Conservation (phyloP, 2,329 filamentous ascomycete genomes). For the Sphaerulina musiva region DNA sequence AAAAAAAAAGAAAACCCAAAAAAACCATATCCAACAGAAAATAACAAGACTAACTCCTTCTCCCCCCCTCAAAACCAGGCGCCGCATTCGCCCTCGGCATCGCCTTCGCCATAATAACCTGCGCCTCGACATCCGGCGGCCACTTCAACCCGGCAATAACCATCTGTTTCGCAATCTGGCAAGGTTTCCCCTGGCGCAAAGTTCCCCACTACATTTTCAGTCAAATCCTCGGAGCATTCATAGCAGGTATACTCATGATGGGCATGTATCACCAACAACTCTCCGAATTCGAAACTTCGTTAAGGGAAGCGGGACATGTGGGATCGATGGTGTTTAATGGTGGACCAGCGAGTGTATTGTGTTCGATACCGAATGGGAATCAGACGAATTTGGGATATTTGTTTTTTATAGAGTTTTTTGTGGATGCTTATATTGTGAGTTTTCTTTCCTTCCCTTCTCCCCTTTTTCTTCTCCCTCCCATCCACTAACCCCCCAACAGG, state of each 20-base stretch:
- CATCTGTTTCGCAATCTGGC: constrained; percentile 43
- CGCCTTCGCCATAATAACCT: constrained; percentile 54
- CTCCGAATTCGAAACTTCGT: constrained; percentile 36
- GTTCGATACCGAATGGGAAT: constrained; percentile 46
- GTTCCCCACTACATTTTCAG: constrained; percentile 52
- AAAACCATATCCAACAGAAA: too few species aligned
- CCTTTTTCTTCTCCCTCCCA: too few species aligned
- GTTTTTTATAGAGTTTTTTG: constrained; percentile 55
- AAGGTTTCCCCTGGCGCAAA: constrained; percentile 55
- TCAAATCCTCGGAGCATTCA: constrained; percentile 51
- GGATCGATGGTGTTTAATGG: constrained; percentile 38
- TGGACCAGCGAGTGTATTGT: constrained; percentile 49
- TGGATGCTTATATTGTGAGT: constrained; percentile 47
- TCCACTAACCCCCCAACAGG: constrained; percentile 15
- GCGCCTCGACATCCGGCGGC: constrained; percentile 46
- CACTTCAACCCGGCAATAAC: constrained; percentile 36
- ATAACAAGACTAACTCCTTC: too few species aligned
- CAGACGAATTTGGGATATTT: constrained; percentile 52
- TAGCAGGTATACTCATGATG: constrained; percentile 51
- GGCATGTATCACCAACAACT: constrained; percentile 53
- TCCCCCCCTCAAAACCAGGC: too few species aligned
- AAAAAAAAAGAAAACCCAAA: too few species aligned
- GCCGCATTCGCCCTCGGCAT: constrained; percentile 51
- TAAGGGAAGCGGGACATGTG: constrained; percentile 36
- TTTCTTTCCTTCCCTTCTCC: too few species aligned